A percentile compares a stretch with the other conserved stretches of the same genome.
Evolutionary conservation across 768 basidiomycete species (phyloP).

Genomic region (Russula abietina): DNA sequence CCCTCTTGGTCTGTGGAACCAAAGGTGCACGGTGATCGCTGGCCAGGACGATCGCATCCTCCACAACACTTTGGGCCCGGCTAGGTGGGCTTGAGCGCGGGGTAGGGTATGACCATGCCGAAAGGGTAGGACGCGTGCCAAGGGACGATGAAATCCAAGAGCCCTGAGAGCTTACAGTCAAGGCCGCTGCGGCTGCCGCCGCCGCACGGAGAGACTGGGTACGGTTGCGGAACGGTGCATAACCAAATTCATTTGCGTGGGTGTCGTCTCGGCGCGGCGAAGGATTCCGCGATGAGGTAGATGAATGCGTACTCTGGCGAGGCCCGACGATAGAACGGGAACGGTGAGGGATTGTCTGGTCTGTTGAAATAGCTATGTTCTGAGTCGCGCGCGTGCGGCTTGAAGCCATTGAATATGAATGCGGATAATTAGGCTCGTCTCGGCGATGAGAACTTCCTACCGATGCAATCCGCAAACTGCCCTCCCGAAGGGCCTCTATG

Average conservation of each 20-base stretch:
- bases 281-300: constrained; percentile 44
- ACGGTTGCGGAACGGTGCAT: constrained; percentile 51
- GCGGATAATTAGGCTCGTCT: constrained; percentile 44
- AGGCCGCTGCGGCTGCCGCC: constrained; percentile 28
- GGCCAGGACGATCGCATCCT: constrained; percentile 33
- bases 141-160: constrained; percentile 70
- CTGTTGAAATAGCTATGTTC: constrained; percentile 33
- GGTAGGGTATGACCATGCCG: constrained; percentile 66
- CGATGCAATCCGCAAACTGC: constrained; percentile 78
- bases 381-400: constrained; percentile 34
- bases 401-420: constrained; percentile 68
- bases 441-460: constrained; percentile 44
- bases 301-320: constrained; percentile 33
- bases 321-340: constrained; percentile 60
- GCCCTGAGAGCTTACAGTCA: constrained; percentile 56
- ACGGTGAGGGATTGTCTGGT: constrained; percentile 38
- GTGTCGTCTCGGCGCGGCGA: constrained; percentile 43
- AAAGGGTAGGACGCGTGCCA: constrained; percentile 50
- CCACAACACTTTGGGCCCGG: constrained; percentile 30
- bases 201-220: constrained; percentile 37
- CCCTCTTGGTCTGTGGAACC: constrained; percentile 47
- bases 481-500: constrained; percentile 65
- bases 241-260: constrained; percentile 43
- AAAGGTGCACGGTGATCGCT: constrained; percentile 49
- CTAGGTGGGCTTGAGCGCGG: constrained; percentile 30